Base-by-base conservation (phyloP, 257 asterid species). In the Fraxinus pennsylvanica region DNA sequence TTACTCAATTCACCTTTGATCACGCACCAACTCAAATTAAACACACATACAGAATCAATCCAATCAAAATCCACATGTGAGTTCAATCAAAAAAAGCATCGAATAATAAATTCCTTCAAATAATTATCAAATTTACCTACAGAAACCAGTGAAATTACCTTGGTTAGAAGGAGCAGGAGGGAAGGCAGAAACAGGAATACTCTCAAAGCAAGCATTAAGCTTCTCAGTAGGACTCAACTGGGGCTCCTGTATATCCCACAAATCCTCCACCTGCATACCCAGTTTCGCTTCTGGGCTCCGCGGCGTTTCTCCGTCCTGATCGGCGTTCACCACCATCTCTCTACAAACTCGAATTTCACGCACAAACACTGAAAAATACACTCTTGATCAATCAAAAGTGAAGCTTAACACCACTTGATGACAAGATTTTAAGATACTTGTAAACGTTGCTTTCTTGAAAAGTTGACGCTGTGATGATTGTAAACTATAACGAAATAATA, bases 281-380 rank as follows among this genome's bases (percentile, higher is more conserved):
- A 96, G 82, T 85, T 86, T 87, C 32, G 99, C 99, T 36, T 94
- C 99, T 70, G 99, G 98, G 87, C 99, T 96, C 81, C 99, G 81
- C 38, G 98, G 99, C 59, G 97, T 88, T 61, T 82, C 90, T 3
- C 89, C 84, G 10, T 86, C 94, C 71, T 88, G 35, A 63, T 63
- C 69, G 19, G 69, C 69, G 69, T 27, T 97, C 79, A 84, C 80
- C 78, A 71, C 88, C 97, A 85, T 79, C 52, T 19, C 73, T 72
- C 30, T 35, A 19, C 59, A 81, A 63, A 72, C 68, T 19, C 69
- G n/a, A n/a, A 7, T n/a, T 30, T 63, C 77, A 30, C 54, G 36
- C 81, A 45, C 77, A 50, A 50, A 47, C 81, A 45, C 72, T 13
- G 69, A 63, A 0, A 7, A 8, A 38, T 25, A 68, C 65, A 3